Evolutionary conservation across 495 filamentous ascomycete species (phyloP), one percentile per base, ranked within the genome.

Genomic region (Aspergillus panamensis): DNA sequence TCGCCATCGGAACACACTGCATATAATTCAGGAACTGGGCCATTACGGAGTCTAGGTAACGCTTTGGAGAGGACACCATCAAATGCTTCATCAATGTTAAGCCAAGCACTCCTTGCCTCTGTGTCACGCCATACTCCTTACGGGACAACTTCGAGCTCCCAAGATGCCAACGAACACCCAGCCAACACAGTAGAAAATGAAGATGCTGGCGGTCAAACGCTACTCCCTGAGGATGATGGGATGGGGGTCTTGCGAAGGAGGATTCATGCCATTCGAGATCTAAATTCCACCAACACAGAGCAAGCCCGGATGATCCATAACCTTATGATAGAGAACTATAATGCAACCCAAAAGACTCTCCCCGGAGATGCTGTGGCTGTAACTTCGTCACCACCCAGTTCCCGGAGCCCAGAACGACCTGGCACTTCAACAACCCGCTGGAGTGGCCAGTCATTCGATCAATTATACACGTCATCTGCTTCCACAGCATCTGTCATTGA

Each of bases 201-300:
- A 51, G 66, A 66, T 45, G 45, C 40, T 43, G 69, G 48, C 19
- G 48, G 51, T 2, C 66, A 68, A n/a, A 55, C 52, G 8, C 61
- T 77, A 19, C 74, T 98, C 48, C 95, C 94, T 0, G 94, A 87
- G 62, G 91, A 99, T 70, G 94, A 99, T 78, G 94, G 94, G 31
- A 96, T 96, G 89, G 78, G 84, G 8, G 70, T 73, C 51, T 71
- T 97, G 55, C 78, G 94, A 54, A 81, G 77, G 58, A 86, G 85
- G 69, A 93, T 99, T 58, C 80, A 89, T 39, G 81, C 80, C 32
- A 92, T 99, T 55, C 84, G 90, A 57, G 71, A 77, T 35, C 72
- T 81, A 14, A 77, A 83, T 8, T 74, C 88, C 21, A 70, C 84
- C n/a, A 84, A 82, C 55, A 71, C 79, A 16, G 85, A 92, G 57